phyloP scores from a whole-genome alignment of 1,139 yeast genomes.

The Yarrowia galli region DNA sequence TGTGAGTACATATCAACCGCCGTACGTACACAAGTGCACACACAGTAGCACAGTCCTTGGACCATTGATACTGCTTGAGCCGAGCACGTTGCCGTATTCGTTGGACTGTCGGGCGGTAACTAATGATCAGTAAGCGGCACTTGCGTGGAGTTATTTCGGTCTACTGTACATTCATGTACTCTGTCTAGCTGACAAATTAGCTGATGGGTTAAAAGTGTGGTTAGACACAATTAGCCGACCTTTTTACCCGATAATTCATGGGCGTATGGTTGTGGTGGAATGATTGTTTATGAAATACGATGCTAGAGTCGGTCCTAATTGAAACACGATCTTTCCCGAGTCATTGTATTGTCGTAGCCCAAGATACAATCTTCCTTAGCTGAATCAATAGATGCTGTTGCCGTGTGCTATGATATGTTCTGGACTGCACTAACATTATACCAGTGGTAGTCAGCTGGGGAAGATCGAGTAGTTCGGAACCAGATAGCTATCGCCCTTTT shows the following conservation, averaged over 20 bases:
- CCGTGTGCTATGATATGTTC: neutral
- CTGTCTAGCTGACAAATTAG: neutral
- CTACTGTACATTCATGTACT: neutral
- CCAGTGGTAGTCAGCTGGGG: neutral
- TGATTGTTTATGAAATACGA: neutral
- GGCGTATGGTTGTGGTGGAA: neutral
- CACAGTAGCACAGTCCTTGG: neutral
- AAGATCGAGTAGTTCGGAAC: neutral
- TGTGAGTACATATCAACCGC: neutral
- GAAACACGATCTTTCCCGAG: neutral
- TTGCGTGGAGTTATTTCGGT: neutral
- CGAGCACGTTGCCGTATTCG: constrained; percentile 22
- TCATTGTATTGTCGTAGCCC: too few relatives aligned
- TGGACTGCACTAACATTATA: neutral
- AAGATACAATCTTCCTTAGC: too few relatives aligned
- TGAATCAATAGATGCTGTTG: neutral
- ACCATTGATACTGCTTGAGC: neutral
- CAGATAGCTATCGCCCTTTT: neutral
- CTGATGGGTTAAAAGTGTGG: neutral
- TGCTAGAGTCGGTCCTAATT: neutral
- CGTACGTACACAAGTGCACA: neutral
- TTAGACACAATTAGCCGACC: neutral
- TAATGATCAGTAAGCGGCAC: neutral
- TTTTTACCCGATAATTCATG: neutral
- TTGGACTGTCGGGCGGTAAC: neutral